These are phyloP conservation scores for Colletotrichum musae DNA, from an alignment of 2,329 filamentous ascomycete genomes.

Conservation along the genomic window DNA sequence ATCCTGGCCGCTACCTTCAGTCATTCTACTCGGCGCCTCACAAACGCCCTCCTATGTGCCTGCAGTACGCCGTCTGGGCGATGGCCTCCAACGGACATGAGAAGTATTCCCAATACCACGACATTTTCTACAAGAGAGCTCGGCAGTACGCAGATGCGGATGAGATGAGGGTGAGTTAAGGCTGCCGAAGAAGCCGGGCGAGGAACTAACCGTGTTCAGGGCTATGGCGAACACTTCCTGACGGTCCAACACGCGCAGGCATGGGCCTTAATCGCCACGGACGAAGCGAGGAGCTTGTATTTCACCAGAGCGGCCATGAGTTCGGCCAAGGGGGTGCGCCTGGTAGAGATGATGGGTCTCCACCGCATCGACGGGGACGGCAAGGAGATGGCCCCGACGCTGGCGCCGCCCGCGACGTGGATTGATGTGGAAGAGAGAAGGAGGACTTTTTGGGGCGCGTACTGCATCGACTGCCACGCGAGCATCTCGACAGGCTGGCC, in stretches of 20 bases:
- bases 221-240: constrained; percentile 84
- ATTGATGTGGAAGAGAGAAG: constrained; percentile 82
- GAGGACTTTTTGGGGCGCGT: constrained; percentile 88
- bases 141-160: constrained; percentile 87
- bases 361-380: constrained; percentile 80
- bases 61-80: constrained; percentile 93
- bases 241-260: constrained; percentile 85
- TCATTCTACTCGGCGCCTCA: constrained; percentile 80
- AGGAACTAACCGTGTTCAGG: constrained; percentile 53
- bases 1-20: constrained; percentile 81
- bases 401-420: constrained; percentile 84
- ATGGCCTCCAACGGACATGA: constrained; percentile 79
- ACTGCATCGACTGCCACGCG: constrained; percentile 86
- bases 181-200: not conserved
- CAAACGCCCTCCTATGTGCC: constrained; percentile 83
- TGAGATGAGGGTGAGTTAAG: constrained; percentile 77
- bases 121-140: constrained; percentile 85
- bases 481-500: constrained; percentile 95
- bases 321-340: constrained; percentile 76
- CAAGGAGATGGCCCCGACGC: constrained; percentile 78
- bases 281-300: constrained; percentile 88
- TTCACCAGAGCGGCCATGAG: constrained; percentile 92
- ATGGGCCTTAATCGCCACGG: constrained; percentile 81
- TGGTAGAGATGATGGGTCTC: constrained; percentile 88
- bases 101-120: constrained; percentile 80